Evolutionary conservation across 1,284 basidiomycete genomes (phyloP).

Genomic region (Cryptococcus sp.): DNA sequence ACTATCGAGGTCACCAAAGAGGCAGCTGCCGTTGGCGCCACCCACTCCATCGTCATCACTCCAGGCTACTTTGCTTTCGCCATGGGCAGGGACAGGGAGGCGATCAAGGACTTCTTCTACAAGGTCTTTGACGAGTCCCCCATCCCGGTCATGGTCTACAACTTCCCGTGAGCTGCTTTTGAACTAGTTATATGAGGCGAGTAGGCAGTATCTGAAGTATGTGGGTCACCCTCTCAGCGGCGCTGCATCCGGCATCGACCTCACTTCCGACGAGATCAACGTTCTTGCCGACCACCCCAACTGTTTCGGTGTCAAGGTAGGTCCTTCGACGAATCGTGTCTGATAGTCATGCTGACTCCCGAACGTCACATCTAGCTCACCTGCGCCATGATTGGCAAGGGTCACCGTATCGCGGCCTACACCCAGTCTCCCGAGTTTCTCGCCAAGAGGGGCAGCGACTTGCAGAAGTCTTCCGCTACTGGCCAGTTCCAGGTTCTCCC

Average conservation of each 20-base stretch:
- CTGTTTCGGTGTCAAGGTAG: conserved; percentile 76
- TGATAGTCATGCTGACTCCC: neutral
- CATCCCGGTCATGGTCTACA: conserved; percentile 86
- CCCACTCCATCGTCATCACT: conserved; percentile 59
- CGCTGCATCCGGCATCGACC: conserved; percentile 75
- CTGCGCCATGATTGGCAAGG: conserved; percentile 80
- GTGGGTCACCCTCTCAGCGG: conserved; percentile 30
- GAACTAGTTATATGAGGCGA: neutral
- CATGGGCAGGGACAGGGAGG: conserved; percentile 53
- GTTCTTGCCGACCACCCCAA: conserved; percentile 76
- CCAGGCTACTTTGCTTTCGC: conserved; percentile 56
- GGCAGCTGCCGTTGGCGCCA: conserved; percentile 77
- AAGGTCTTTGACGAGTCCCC: conserved; percentile 79
- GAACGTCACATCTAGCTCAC: conserved; percentile 58
- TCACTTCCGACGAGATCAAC: conserved; percentile 77
- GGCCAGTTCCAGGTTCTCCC: conserved; percentile 51
- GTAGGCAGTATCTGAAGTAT: neutral
- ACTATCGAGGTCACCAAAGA: conserved; percentile 76
- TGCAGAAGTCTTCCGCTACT: conserved; percentile 29
- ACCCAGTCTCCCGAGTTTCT: conserved; percentile 47
- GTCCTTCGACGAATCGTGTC: neutral
- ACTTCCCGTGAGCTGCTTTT: conserved; percentile 64
- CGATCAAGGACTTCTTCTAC: conserved; percentile 54
- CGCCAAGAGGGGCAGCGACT: conserved; percentile 28
- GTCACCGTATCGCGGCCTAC: conserved; percentile 68